Conservation (phyloP, 2,329 filamentous ascomycete genomes). For the Chaetomiaceae sp. region DNA sequence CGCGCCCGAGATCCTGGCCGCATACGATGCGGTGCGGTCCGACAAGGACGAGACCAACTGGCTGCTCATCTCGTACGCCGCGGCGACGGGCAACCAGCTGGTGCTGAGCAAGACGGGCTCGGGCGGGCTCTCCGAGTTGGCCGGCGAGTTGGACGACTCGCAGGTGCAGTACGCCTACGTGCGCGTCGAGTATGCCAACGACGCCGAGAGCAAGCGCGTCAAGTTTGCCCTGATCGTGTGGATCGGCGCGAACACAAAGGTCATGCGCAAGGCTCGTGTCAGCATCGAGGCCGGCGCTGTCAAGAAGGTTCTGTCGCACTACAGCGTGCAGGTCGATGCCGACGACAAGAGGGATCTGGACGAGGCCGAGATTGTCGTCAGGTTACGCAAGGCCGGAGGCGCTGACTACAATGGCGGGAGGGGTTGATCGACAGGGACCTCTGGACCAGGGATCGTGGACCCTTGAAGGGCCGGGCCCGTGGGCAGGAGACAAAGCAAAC, state of each 20-base stretch:
- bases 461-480: no score
- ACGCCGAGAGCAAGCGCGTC: conserved; percentile 62
- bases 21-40: conserved; percentile 62
- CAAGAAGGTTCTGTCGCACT: conserved; percentile 58
- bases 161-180: conserved; percentile 64
- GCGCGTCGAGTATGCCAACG: conserved; percentile 65
- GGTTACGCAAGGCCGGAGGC: conserved; percentile 61
- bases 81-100: conserved; percentile 51
- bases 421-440: conserved; percentile 39
- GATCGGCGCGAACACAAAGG: conserved; percentile 60
- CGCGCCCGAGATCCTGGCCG: conserved; percentile 54
- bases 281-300: conserved; percentile 63
- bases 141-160: conserved; percentile 49
- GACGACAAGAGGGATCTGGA: conserved; percentile 56
- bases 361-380: conserved; percentile 55
- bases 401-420: conserved; percentile 67
- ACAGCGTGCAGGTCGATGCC: conserved; percentile 61
- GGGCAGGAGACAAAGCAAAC: no score
- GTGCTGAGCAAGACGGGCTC: conserved; percentile 52
- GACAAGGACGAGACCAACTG: conserved; percentile 63
- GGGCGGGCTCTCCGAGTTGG: conserved; percentile 57
- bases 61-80: conserved; percentile 60
- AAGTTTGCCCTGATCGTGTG: conserved; percentile 66
- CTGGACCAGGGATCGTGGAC: no score
- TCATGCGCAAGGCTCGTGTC: conserved; percentile 66